A percentile compares a stretch with the other conserved stretches of the same genome.
phyloP scores from a whole-genome alignment of 1,284 basidiomycete species.

The Tylopilus sp. region DNA sequence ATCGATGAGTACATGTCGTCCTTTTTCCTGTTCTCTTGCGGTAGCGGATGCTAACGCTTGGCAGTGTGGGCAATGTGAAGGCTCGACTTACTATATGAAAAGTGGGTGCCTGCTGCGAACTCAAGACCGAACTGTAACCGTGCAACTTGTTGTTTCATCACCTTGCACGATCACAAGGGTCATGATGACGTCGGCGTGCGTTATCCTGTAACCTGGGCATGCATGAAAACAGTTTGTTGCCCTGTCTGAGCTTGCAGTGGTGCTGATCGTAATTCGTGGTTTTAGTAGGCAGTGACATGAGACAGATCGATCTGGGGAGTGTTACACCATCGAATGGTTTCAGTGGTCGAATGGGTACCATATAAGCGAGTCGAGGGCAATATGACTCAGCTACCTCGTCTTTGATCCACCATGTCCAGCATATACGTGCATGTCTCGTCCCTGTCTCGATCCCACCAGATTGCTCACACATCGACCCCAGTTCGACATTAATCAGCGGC shows the following conservation, averaged over 20 bases:
- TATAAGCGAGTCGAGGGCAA: not conserved
- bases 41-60: no score
- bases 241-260: not conserved
- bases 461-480: constrained; percentile 23
- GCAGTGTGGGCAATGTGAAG: no score
- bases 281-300: constrained; percentile 11
- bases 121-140: no score
- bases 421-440: constrained; percentile 37
- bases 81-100: no score
- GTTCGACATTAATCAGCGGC: constrained; percentile 77
- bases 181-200: constrained; percentile 16
- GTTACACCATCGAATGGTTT: not conserved
- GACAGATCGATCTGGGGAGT: not conserved
- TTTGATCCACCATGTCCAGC: constrained; percentile 36
- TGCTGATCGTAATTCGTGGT: not conserved
- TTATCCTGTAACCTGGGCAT: constrained; percentile 17
- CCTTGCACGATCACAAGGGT: no score
- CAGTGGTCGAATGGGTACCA: no score
- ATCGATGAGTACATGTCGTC: no score
- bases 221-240: constrained; percentile 26
- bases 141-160: no score
- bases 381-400: not conserved
- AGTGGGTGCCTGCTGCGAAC: no score
- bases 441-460: not conserved
- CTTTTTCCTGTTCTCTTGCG: no score